phyloP scores from a whole-genome alignment of 768 basidiomycete species.

The Boletus edulis region DNA sequence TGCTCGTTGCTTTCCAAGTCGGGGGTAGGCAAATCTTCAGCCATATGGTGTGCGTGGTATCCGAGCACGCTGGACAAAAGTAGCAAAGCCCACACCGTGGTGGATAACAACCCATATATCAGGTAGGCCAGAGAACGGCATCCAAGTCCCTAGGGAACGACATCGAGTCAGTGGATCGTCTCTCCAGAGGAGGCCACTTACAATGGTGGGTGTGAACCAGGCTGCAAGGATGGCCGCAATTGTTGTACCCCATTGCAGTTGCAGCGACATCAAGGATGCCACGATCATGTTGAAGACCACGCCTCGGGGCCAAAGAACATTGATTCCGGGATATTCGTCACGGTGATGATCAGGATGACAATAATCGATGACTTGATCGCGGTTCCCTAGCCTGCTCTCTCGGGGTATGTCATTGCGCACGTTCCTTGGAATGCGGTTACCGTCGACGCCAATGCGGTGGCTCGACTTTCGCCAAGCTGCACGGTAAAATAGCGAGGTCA shows the following conservation, averaged over 20 bases:
- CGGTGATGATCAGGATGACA: conserved; percentile 11
- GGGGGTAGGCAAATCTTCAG: background rate
- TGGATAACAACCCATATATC: conserved; percentile 29
- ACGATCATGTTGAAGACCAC: conserved; percentile 26
- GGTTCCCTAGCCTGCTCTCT: conserved; percentile 17
- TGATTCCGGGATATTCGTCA: background rate
- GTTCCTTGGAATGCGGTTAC: background rate
- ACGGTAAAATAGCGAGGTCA: conserved; percentile 16
- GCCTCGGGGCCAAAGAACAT: conserved; percentile 22
- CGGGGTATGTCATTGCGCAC: background rate
- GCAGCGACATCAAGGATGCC: conserved; percentile 30
- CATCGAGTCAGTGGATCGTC: background rate
- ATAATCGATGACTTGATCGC: conserved; percentile 19
- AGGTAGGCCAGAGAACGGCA: conserved; percentile 35
- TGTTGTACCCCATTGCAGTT: conserved; percentile 34
- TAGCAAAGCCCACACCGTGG: conserved; percentile 29
- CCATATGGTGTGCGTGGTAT: conserved; percentile 16
- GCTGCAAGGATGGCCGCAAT: conserved; percentile 27
- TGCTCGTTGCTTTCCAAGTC: background rate
- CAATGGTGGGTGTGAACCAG: conserved; percentile 32
- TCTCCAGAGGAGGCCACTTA: background rate
- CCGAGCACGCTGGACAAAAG: conserved; percentile 29
- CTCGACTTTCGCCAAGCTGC: conserved; percentile 12
- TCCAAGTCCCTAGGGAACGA: conserved; percentile 25
- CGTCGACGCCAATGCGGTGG: conserved; percentile 1